Base-by-base conservation (phyloP, 1,284 basidiomycete species). In the Cryptococcus wingfieldii region DNA sequence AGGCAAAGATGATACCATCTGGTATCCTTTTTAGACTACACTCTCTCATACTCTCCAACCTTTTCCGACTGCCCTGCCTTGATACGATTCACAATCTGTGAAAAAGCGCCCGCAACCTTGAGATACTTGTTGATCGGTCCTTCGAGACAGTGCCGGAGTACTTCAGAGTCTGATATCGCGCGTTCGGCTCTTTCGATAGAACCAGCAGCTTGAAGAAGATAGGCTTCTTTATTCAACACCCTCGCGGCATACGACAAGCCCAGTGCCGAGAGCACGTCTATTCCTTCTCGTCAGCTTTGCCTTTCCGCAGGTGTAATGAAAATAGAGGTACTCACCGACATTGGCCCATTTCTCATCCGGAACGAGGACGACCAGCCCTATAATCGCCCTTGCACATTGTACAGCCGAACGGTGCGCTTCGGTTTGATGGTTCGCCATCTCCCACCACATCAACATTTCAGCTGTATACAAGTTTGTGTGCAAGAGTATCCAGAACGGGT, bases 401-500 rank as follows among this genome's bases (percentile, higher is more conserved):
- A 71, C 64, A 5, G 69, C 68, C 9, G 48, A 53, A 19, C 66
- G 64, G 47, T 69, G 66, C 39, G 58, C 62, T 5, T 38, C 51
- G 2, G 50, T 10, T 25, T 57, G 50, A 54, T 71, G 59, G 31
- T 65, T 34, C 19, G 68, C 60, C 61, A 66, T 64, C 49, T 71
- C 71, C 43, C 64, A 60, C 54, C 61, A 68, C 54, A 67, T 64
- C 45, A 70, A 28, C 68, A 73, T 68, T 47, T 73, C 69, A 3
- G 71, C 68, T 1, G 63, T 58, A 39, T 61, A 64, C 5, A 73
- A 44, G 50, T 71, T 71, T 14, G 60, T 48, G 46, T 69, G 68
- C 3, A 65, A 51, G 53, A 65, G 58, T 42, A 69, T 66, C 63
- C 67, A 73, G 68, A 68, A 73, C 14, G 69, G 71, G 50, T 73